Conservation (phyloP, 345 rosid species). For the Heritiera fomes region DNA sequence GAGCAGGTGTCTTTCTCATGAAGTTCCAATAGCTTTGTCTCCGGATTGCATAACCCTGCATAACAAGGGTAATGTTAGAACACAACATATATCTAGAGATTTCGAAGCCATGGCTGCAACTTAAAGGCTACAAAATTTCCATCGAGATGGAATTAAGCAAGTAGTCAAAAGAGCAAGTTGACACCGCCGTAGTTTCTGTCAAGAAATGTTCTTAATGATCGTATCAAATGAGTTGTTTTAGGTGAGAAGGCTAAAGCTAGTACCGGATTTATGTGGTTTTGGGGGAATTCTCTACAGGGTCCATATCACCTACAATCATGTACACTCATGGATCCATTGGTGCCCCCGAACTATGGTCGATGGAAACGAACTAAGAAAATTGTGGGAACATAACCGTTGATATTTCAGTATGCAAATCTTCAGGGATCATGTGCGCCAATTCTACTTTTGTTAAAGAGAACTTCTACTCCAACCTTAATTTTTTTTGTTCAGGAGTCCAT, state of each 20-base stretch:
- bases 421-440: not conserved
- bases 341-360: not conserved
- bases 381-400: not conserved
- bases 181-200: not conserved
- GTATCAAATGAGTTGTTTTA: not conserved
- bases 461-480: no score
- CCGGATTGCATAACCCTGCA: slow-evolving; percentile 84
- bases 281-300: not conserved
- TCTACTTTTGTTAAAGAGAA: not conserved
- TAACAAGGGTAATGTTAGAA: slow-evolving; percentile 18
- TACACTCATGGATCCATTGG: not conserved
- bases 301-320: not conserved
- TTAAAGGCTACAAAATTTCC: not conserved
- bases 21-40: slow-evolving; percentile 69
- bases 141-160: not conserved
- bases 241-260: not conserved
- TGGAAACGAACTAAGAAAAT: not conserved
- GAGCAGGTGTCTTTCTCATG: slow-evolving; percentile 77
- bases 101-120: not conserved
- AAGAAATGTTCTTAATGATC: not conserved
- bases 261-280: not conserved
- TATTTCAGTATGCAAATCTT: not conserved
- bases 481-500: not conserved
- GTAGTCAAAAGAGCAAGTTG: not conserved
- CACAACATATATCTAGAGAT: not conserved